These are phyloP conservation scores for Amphicarpaea edgeworthii DNA, from an alignment of 306 rosid genomes.

Conservation along the genomic window DNA sequence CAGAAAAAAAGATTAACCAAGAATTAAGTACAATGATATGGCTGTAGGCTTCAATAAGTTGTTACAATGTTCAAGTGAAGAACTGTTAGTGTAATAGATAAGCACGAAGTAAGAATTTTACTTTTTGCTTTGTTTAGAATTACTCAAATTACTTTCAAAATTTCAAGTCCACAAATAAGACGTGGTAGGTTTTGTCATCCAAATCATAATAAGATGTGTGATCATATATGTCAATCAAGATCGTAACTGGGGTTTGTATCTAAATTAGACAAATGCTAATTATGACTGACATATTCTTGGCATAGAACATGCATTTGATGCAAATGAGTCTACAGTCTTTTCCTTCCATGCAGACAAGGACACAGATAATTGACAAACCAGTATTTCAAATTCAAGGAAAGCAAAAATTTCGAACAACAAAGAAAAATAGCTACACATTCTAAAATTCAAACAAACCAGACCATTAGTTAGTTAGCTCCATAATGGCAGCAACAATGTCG, in stretches of 20 bases:
- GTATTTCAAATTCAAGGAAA: constrained; percentile 36
- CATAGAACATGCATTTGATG: constrained; percentile 28
- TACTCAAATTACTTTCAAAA: too few species aligned
- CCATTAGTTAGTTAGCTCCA: constrained; percentile 84
- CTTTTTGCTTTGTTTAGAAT: too few species aligned
- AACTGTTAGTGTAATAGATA: too few species aligned
- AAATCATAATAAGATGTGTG: not conserved
- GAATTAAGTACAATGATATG: too few species aligned
- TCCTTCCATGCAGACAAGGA: constrained; percentile 13
- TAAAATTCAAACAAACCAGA: constrained; percentile 32
- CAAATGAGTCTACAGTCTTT: constrained; percentile 27
- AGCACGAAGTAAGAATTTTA: too few species aligned
- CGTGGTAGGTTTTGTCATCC: not conserved
- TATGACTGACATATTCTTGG: constrained; percentile 28
- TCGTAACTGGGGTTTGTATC: not conserved
- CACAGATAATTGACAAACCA: constrained; percentile 29
- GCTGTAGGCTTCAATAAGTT: too few species aligned
- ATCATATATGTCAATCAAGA: not conserved
- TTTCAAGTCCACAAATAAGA: too few species aligned
- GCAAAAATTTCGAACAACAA: constrained; percentile 40
- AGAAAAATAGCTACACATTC: constrained; percentile 41
- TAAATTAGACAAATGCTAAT: not conserved
- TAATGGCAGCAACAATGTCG: constrained; percentile 88
- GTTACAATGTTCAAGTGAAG: too few species aligned
- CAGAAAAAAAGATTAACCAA: too few species aligned